Evolutionary conservation across 192 early-diverging fungal species (phyloP), one percentile per base, ranked within the genome.

Genomic region (Entomortierella beljakovae): DNA sequence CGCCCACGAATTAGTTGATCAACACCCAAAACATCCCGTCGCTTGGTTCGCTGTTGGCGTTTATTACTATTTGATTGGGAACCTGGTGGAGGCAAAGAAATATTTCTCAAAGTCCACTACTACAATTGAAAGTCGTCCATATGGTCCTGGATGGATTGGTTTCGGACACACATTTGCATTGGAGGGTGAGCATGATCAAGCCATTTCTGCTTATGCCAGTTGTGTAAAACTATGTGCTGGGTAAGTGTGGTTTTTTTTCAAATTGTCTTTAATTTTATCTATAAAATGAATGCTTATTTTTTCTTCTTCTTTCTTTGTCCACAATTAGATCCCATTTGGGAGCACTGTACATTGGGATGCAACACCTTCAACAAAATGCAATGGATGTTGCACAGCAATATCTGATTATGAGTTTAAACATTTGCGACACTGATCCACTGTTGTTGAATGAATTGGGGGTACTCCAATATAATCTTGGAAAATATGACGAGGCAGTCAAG

Each of bases 41-140:
- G 81, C 92, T 3, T 95, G 93, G 93, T 93, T 86, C 68, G 89
- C 90, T 1, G 91, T 95, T 3, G 95, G 93, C n/a, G 83, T 86
- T 8, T 96, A 96, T 69, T 91, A 96, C 52, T 87, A 86, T 26
- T 63, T 85, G 37, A 87, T 87, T 33, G 73, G 84, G 23, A 83
- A 91, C 23, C 81, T 89, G 54, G 55, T 77, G 2, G 92, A 93
- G 35, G 91, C 94, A 0, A 63, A 91, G 58, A 63, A 70, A 40
- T 92, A 90, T 74, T 93, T 94, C 66, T 75, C 82, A 57, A 90
- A 93, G 71, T 79, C n/a, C n/a, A n/a, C 90, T 1, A 81, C 88
- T 7, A 70, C 68, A 1, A 85, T 93, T 35, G 89, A 95, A 70
- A 65, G 79, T 13, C 71, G 79, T 40, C n/a, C n/a, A n/a, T 92